These are phyloP conservation scores for Cyclostephanos tholiformis DNA, from an alignment of 108 stramenopile species.

Conservation along the genomic window DNA sequence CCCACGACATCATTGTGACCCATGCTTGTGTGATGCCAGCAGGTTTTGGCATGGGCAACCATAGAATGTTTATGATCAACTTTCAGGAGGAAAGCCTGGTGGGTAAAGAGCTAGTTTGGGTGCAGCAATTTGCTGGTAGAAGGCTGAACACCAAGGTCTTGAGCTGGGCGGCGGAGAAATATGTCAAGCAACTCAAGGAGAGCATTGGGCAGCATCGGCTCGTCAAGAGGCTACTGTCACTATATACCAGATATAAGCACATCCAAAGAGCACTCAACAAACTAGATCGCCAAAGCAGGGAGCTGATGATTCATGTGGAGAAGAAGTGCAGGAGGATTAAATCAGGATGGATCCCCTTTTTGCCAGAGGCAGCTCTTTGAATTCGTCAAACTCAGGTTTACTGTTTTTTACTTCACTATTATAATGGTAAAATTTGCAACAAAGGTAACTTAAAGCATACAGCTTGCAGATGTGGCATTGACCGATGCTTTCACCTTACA, in stretches of 20 bases:
- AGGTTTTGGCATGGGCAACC: too few species aligned
- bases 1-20: too few species aligned
- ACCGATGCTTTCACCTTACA: not conserved
- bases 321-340: conserved; percentile 9
- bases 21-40: too few species aligned
- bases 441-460: conserved; percentile 7
- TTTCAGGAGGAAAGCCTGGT: not conserved
- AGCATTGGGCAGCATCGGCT: not conserved
- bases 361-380: conserved; percentile 8
- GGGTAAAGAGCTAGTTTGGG: not conserved
- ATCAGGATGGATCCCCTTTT: conserved; percentile 14
- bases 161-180: not conserved
- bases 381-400: conserved; percentile 7
- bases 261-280: not conserved
- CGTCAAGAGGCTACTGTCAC: not conserved
- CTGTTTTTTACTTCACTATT: not conserved
- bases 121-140: not conserved
- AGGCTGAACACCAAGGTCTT: not conserved
- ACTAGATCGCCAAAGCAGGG: not conserved
- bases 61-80: too few species aligned
- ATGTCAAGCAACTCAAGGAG: not conserved
- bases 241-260: not conserved
- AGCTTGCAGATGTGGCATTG: conserved; percentile 5
- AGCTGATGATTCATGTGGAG: conserved; percentile 3
- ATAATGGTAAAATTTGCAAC: not conserved